These are phyloP conservation scores for Lophiostoma macrostomum DNA, from an alignment of 495 filamentous ascomycete genomes.

Conservation along the genomic window DNA sequence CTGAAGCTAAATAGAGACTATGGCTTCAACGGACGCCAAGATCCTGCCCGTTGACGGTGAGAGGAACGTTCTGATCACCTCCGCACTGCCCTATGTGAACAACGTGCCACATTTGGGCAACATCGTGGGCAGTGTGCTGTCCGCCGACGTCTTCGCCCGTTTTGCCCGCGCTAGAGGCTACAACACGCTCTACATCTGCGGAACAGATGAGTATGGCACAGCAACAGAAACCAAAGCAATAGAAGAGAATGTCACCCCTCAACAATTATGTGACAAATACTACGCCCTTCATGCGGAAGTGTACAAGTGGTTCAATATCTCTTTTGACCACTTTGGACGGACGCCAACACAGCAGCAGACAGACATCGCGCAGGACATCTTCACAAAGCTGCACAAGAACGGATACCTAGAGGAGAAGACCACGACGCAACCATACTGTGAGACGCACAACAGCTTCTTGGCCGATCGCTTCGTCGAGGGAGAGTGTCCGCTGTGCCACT, in stretches of 20 bases:
- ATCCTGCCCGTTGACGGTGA: conserved; percentile 49
- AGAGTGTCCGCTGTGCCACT: conserved; percentile 75
- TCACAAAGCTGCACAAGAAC: conserved; percentile 71
- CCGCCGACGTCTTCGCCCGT: conserved; percentile 74
- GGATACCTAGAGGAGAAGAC: conserved; percentile 79
- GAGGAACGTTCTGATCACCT: conserved; percentile 53
- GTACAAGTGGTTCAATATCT: conserved; percentile 82
- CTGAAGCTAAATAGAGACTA: neutral
- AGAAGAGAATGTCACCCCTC: conserved; percentile 64
- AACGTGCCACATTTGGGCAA: conserved; percentile 78
- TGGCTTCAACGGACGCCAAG: conserved; percentile 25
- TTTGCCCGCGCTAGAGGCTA: conserved; percentile 68
- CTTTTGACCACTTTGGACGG: conserved; percentile 80
- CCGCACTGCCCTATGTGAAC: conserved; percentile 72
- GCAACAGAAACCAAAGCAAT: conserved; percentile 81
- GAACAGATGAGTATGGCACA: conserved; percentile 77
- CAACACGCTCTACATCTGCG: conserved; percentile 65
- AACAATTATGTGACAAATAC: conserved; percentile 81
- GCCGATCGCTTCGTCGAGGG: conserved; percentile 95
- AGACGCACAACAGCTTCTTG: conserved; percentile 73
- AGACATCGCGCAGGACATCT: conserved; percentile 81
- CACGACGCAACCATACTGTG: conserved; percentile 79
- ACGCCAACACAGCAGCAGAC: conserved; percentile 81
- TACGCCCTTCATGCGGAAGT: conserved; percentile 77
- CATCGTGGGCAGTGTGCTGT: conserved; percentile 84